Evolutionary conservation across 148 eudicot species (phyloP).

Genomic region (Rhododendron molle): DNA sequence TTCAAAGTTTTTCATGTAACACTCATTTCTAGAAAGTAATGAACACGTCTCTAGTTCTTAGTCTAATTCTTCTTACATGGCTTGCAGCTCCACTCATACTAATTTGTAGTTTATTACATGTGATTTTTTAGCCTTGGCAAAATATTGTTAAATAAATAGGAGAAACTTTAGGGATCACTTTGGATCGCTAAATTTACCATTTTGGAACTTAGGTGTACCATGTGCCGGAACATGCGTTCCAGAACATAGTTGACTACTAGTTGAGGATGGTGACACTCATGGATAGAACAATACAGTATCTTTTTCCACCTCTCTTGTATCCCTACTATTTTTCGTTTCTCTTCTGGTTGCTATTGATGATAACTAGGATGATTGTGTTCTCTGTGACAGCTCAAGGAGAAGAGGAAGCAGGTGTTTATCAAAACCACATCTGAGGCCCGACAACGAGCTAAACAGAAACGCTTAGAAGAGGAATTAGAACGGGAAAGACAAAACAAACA

Average conservation of each 20-base stretch:
- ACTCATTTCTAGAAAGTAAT: not conserved
- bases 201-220: not conserved
- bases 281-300: not conserved
- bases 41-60: not conserved
- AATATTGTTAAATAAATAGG: not conserved
- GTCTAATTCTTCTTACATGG: not conserved
- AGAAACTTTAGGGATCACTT: not conserved
- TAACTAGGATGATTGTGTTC: constrained; percentile 10
- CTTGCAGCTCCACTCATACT: not conserved
- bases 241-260: not conserved
- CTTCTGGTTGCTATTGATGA: not conserved
- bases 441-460: constrained; percentile 93
- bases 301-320: not conserved
- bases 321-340: not conserved
- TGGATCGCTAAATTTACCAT: not conserved
- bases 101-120: not conserved
- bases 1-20: not conserved
- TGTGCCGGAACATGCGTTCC: not conserved
- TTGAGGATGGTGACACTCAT: not conserved
- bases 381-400: constrained; percentile 68
- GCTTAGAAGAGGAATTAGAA: constrained; percentile 73
- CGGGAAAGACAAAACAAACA: constrained; percentile 70
- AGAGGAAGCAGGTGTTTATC: constrained; percentile 79
- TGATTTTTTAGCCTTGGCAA: not conserved
- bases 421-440: constrained; percentile 95